phyloP scores from a whole-genome alignment of 2,329 filamentous ascomycete species.

The Fusarium buxicola region DNA sequence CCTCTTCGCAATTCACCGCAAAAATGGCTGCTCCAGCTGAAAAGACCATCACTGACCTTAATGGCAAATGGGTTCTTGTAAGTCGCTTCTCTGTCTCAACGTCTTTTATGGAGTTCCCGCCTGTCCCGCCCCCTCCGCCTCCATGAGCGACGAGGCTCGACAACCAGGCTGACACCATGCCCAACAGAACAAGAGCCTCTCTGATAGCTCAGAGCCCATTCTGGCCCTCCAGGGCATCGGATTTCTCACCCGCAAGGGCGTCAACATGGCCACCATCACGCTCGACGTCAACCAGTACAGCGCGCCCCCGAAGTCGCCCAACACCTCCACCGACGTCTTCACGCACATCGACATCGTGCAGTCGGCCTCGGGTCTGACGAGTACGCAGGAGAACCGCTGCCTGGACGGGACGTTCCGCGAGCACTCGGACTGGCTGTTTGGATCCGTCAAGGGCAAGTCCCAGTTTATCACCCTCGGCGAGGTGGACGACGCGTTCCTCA shows the following conservation, averaged over 20 bases:
- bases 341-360: constrained; percentile 80
- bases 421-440: constrained; percentile 85
- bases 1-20: constrained; percentile 9
- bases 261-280: constrained; percentile 75
- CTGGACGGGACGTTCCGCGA: constrained; percentile 65
- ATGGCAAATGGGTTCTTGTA: constrained; percentile 78
- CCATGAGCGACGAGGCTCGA: neutral
- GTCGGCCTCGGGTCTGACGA: constrained; percentile 76
- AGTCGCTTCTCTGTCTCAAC: constrained; percentile 38
- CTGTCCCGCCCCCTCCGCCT: constrained; percentile 6
- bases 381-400: constrained; percentile 68
- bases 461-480: constrained; percentile 61
- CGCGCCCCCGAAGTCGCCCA: constrained; percentile 56
- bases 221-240: constrained; percentile 78
- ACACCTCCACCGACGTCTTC: constrained; percentile 54
- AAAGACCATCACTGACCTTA: constrained; percentile 75
- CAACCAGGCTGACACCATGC: constrained; percentile 9
- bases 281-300: constrained; percentile 70
- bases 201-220: constrained; percentile 74
- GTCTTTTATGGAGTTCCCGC: neutral
- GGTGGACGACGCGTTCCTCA: constrained; percentile 67
- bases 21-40: constrained; percentile 78
- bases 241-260: constrained; percentile 78
- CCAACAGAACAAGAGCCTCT: constrained; percentile 78
- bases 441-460: constrained; percentile 72